Percentiles rank a stretch among this genome's conserved stretches.
Conservation (phyloP, 768 basidiomycete genomes). For the Fomitopsis serialis region DNA sequence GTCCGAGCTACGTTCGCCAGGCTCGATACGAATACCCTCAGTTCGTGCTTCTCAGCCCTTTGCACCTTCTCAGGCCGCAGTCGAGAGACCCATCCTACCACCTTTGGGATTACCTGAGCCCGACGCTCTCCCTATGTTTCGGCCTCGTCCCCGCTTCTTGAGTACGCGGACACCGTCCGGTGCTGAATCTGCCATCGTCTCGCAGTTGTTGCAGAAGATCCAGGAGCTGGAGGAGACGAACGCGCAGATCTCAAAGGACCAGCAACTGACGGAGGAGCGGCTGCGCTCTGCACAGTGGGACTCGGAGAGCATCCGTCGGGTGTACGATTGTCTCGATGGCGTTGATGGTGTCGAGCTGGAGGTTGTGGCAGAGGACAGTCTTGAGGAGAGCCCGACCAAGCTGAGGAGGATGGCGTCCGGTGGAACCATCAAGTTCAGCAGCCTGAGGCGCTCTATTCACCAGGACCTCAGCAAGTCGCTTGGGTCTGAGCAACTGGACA, state of each 20-base stretch:
- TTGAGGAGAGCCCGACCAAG: constrained; percentile 19
- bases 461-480: constrained; percentile 22
- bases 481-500: constrained; percentile 13
- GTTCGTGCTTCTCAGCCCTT: background rate
- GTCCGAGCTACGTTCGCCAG: constrained; percentile 10
- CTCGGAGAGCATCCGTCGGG: constrained; percentile 60
- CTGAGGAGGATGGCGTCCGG: constrained; percentile 15
- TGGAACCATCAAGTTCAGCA: constrained; percentile 43
- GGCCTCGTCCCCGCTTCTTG: background rate
- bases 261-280: constrained; percentile 53
- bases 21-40: constrained; percentile 4
- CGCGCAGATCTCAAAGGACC: constrained; percentile 56
- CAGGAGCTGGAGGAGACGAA: constrained; percentile 75
- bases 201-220: constrained; percentile 69
- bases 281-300: constrained; percentile 69
- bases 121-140: background rate
- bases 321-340: constrained; percentile 65
- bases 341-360: constrained; percentile 46
- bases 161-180: background rate
- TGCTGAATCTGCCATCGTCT: constrained; percentile 45
- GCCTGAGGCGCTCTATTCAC: constrained; percentile 39
- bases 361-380: constrained; percentile 29
- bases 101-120: background rate
- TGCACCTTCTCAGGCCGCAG: background rate
- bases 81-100: background rate